Evolutionary conservation across 352 stramenopile genomes (phyloP).

Genomic region (Phytophthora melonis): DNA sequence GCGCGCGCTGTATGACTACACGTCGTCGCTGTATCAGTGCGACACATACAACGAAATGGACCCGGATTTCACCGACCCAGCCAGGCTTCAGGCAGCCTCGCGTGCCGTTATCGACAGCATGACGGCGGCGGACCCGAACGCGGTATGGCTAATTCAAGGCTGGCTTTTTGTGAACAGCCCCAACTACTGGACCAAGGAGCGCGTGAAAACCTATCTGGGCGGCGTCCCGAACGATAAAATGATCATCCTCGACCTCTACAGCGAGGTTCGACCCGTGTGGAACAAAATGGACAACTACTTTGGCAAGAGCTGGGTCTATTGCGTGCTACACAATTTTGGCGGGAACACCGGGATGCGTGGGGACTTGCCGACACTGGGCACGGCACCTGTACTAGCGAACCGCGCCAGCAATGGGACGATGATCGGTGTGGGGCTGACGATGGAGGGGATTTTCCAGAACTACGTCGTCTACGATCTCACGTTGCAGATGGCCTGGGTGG

Average conservation of each 20-base stretch:
- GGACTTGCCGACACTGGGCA: conserved; percentile 68
- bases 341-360: conserved; percentile 80
- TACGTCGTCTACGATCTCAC: conserved; percentile 87
- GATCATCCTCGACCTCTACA: conserved; percentile 88
- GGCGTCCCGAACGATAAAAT: conserved; percentile 69
- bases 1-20: conserved; percentile 69
- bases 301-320: conserved; percentile 88
- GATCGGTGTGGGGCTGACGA: conserved; percentile 78
- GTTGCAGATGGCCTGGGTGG: conserved; percentile 77
- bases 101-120: conserved; percentile 82
- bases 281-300: conserved; percentile 83
- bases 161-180: conserved; percentile 76
- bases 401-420: conserved; percentile 69
- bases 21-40: conserved; percentile 81
- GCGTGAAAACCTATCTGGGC: conserved; percentile 58
- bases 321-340: conserved; percentile 88
- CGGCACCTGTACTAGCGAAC: conserved; percentile 56
- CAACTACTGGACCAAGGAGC: conserved; percentile 76
- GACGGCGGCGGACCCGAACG: conserved; percentile 68
- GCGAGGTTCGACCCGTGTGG: conserved; percentile 77
- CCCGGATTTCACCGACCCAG: conserved; percentile 64
- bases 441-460: conserved; percentile 91
- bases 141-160: conserved; percentile 88
- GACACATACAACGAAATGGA: conserved; percentile 91
- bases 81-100: conserved; percentile 58